phyloP scores from a whole-genome alignment of 805 yeast genomes.

The Scheffersomyces ergatensis region DNA sequence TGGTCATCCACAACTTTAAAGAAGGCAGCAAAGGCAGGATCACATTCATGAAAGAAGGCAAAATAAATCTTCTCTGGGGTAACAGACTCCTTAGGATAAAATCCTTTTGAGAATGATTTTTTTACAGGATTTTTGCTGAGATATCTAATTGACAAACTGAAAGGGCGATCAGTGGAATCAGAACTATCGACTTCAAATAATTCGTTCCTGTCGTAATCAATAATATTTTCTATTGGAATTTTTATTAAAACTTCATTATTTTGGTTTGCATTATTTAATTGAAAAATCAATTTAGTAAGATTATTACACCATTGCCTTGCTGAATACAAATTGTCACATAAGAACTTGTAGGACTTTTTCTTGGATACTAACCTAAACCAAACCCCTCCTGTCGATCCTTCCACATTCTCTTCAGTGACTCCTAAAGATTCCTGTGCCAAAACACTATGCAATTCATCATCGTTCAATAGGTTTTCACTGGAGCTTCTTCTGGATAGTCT shows the following conservation, averaged over 20 bases:
- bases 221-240: slow-evolving; percentile 67
- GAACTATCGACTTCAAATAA: slow-evolving; percentile 11
- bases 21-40: slow-evolving; percentile 39
- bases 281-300: slow-evolving; percentile 73
- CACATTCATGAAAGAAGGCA: slow-evolving; percentile 58
- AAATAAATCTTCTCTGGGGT: slow-evolving; percentile 70
- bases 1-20: slow-evolving; percentile 20
- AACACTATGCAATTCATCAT: slow-evolving; percentile 21
- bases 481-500: slow-evolving; percentile 2
- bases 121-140: slow-evolving; percentile 17
- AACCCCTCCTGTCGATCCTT: slow-evolving; percentile 25
- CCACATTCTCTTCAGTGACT: slow-evolving; percentile 27
- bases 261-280: slow-evolving; percentile 56
- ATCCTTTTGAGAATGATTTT: slow-evolving; percentile 7
- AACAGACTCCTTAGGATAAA: slow-evolving; percentile 23
- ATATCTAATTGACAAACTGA: slow-evolving; percentile 55
- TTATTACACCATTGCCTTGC: slow-evolving; percentile 82
- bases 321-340: slow-evolving; percentile 67
- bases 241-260: slow-evolving; percentile 74
- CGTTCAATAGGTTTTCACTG: slow-evolving; percentile 9
- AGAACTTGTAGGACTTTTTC: slow-evolving; percentile 57
- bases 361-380: slow-evolving; percentile 64
- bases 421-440: slow-evolving; percentile 9
- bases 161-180: slow-evolving; percentile 20
- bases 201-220: slow-evolving; percentile 54